These are phyloP conservation scores for Cyberlindnera nakhonratchasimensis DNA, from an alignment of 805 yeast genomes.

Conservation along the genomic window DNA sequence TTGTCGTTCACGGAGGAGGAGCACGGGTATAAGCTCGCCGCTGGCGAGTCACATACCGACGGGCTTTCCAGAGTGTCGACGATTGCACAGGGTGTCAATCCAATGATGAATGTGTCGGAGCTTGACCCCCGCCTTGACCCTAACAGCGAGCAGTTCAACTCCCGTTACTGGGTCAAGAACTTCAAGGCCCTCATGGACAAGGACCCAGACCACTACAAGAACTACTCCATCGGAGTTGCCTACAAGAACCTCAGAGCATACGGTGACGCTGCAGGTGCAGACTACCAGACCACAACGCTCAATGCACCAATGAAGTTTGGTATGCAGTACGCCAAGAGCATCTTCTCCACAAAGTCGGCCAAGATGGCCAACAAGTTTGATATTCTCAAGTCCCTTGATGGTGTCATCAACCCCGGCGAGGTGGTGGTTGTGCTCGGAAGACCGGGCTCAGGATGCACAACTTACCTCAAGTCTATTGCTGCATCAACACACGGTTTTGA, in stretches of 20 bases:
- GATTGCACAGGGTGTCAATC: constrained; percentile 37
- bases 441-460: constrained; percentile 74
- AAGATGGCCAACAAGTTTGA: constrained; percentile 35
- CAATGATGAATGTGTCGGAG: constrained; percentile 29
- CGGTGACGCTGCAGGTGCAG: constrained; percentile 58
- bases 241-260: constrained; percentile 58
- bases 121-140: constrained; percentile 55
- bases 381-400: constrained; percentile 53
- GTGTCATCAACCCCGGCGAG: constrained; percentile 58
- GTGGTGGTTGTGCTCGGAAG: constrained; percentile 72
- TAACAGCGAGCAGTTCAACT: constrained; percentile 47
- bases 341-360: constrained; percentile 19
- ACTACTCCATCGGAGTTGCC: constrained; percentile 52
- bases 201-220: constrained; percentile 60
- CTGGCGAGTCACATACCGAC: constrained; percentile 9
- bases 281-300: constrained; percentile 59
- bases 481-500: constrained; percentile 55
- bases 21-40: constrained; percentile 5
- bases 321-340: constrained; percentile 14
- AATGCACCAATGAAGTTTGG: constrained; percentile 36
- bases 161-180: constrained; percentile 63
- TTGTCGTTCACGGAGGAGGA: constrained; percentile 3
- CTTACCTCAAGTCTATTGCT: constrained; percentile 54
- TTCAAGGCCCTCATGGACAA: constrained; percentile 46
- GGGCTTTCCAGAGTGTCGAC: constrained; percentile 21